Evolutionary conservation across 1,284 basidiomycete species (phyloP), one percentile per base, ranked within the genome.

Genomic region (Porphyrellus sp.): DNA sequence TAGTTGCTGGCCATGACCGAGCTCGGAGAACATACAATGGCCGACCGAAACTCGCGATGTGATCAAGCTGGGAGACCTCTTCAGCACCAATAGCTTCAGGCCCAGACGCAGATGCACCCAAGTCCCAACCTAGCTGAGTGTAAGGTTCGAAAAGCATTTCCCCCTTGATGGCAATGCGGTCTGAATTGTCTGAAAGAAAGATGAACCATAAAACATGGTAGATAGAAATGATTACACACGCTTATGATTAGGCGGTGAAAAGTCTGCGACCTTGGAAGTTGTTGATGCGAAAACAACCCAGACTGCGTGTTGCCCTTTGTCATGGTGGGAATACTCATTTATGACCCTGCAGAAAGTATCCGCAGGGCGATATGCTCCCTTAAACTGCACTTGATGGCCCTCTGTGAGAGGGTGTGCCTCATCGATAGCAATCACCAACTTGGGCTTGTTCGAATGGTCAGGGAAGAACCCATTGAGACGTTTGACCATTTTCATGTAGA

Each of bases 261-360:
- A 55, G 25, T 61, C 40, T 0, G 46, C 24, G 8, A 61, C 45
- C 15, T 43, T 52, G 18, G 59, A 50, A 11, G 52, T 56, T 0
- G 59, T 59, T 0, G 52, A 59, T 1, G 56, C 49, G 16, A 59
- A 59, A 7, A 49, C 51, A 0, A 61, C 56, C 57, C 59, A 59
- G 1, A 59, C 24, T 0, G 49, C 41, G 34, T 58, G 33, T n/a
- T n/a, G n/a, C n/a, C n/a, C n/a, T 7, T 28, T 35, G 4, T 8
- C 0, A 2, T 23, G 13, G 39, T 55, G 45, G 0, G 55, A 49
- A 37, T 54, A 61, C 3, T 15, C 13, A 4, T 37, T 58, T 0
- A 58, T 23, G 2, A 45, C 44, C 8, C 33, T 42, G 37, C 54
- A 46, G 2, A 57, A 25, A 9, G 45, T 12, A 27, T 61, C 45